phyloP scores from a whole-genome alignment of 83 land plant species.

The Thuja plicata region DNA sequence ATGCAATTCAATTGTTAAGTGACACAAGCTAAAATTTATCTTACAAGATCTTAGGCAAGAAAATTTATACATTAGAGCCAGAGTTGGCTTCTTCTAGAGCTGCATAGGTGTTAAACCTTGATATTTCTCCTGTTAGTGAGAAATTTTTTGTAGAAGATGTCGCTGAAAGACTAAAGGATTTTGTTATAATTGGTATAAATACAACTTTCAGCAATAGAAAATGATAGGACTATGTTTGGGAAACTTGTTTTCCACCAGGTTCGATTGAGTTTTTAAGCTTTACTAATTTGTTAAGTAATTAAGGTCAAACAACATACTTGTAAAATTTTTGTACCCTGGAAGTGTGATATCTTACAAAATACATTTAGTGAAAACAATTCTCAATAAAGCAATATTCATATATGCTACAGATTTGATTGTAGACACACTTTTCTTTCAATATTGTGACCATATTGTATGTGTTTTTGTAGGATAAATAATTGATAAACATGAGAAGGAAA shows the following conservation, averaged over 20 bases:
- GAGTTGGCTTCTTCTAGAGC: conserved; percentile 46
- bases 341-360: background rate
- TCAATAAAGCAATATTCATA: background rate
- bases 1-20: background rate
- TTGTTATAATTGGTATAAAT: conserved; percentile 80
- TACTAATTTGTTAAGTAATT: background rate
- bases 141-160: background rate
- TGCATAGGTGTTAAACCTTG: conserved; percentile 17
- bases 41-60: conserved; percentile 51
- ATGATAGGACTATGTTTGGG: conserved; percentile 62
- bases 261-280: background rate
- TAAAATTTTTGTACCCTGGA: background rate
- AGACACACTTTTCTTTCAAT: no score
- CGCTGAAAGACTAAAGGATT: conserved; percentile 27
- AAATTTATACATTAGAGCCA: conserved; percentile 42
- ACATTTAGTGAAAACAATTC: background rate
- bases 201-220: conserved; percentile 85
- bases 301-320: background rate
- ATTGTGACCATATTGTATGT: background rate
- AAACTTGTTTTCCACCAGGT: conserved; percentile 84
- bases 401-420: no score
- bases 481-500: conserved; percentile 56
- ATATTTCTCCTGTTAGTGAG: conserved; percentile 18
- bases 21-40: conserved; percentile 1
- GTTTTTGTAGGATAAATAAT: conserved; percentile 56